Evolutionary conservation across 306 rosid genomes (phyloP), one percentile per base, ranked within the genome.

Genomic region (Ormosia semicastrata): DNA sequence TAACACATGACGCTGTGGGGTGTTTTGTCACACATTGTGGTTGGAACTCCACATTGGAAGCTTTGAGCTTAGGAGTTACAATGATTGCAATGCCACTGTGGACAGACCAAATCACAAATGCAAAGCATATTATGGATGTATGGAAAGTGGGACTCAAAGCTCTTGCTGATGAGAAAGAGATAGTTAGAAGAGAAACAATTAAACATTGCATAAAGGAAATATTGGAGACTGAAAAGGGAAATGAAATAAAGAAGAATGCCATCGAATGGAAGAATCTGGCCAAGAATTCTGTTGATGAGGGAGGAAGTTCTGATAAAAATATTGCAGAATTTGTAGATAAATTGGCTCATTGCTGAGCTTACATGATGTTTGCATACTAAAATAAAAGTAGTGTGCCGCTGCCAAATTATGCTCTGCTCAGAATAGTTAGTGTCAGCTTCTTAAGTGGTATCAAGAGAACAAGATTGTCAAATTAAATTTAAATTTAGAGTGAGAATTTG

Each of bases 1-100:
- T 80, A 3, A 59, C 63, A 70, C 83, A 80, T 70, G 71, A 70
- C 10, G 83, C 83, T 58, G n/a, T 80, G 52, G 78, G 40, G 62
- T 80, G 83, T 17, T 80, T 80, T 24, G n/a, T 80, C 10, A 44
- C 83, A 46, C 83, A 80, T 24, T 80, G 83, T 70, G 83, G 83
- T 58, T 70, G 77, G 77, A 80, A 80, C 52, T 80, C 83, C 8
- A 15, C 77, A 10, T 59, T 80, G 52, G 83, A 80, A 64, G 77
- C 78, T 43, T n/a, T 80, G 70, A 9, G 77, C 64, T 80, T 70
- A 11, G 83, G 83, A 58, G 77, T 80, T 58, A 78, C 83, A 33
- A 3, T 80, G 71, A 57, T 80, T 58, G 83, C 77, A 80, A 59
- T 80, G 83, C 83, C 83, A 30, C 52, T 43, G 36, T 80, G 77